Evolutionary conservation across 306 rosid genomes (phyloP).

Genomic region (Vicia faba): DNA sequence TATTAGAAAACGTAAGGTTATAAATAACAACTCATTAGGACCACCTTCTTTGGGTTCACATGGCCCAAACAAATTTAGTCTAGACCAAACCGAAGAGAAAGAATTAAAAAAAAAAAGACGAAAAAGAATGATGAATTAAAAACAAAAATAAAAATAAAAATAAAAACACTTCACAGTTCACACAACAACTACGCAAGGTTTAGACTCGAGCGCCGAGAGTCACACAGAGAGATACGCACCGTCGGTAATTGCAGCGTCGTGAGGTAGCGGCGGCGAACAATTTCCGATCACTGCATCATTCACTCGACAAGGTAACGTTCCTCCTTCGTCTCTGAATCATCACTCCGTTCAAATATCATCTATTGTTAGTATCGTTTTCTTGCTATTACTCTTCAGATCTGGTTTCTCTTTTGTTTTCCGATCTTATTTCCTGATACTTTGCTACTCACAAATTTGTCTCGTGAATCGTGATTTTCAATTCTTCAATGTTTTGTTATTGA

Average conservation of each 20-base stretch:
- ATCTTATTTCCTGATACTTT: not conserved
- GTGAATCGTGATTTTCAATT: not conserved
- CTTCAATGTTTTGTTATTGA: not conserved
- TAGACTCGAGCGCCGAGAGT: not conserved
- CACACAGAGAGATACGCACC: not conserved
- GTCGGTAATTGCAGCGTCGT: not conserved
- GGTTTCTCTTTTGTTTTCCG: not conserved
- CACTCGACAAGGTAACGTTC: not conserved
- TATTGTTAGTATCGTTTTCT: not conserved
- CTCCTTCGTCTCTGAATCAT: not conserved
- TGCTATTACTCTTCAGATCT: not conserved
- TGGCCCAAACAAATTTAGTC: not conserved
- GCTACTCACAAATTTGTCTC: not conserved
- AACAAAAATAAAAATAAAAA: not conserved
- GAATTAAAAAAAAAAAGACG: not conserved
- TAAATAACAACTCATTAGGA: not conserved
- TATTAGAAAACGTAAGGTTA: not conserved
- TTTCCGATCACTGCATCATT: not conserved
- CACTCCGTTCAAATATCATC: too few relatives aligned
- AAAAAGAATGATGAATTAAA: not conserved
- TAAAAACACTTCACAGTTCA: not conserved
- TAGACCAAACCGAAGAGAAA: not conserved
- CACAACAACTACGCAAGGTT: not conserved
- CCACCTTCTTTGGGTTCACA: not conserved
- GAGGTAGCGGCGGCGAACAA: constrained; percentile 9